Evolutionary conservation across 768 basidiomycete species (phyloP), one percentile per base, ranked within the genome.

Genomic region (Mycena capillaripes): DNA sequence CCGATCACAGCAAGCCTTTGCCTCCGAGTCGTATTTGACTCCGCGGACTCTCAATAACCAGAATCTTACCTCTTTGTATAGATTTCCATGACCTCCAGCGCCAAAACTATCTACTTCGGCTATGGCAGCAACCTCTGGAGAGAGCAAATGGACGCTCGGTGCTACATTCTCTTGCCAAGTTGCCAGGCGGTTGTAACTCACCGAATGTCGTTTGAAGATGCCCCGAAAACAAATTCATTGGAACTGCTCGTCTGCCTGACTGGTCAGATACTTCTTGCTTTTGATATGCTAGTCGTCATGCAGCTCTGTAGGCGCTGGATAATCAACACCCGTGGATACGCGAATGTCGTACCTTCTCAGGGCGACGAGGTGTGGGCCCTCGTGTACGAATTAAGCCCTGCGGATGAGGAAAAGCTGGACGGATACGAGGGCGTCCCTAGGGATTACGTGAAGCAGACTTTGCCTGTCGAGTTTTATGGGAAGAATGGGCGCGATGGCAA

Each of bases 61-160:
- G n/a, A n/a, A 12, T 36, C 36, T 16, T 10, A 38, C 38, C 38
- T 38, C 38, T 16, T 38, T 16, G 38, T 38, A 44, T 6, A 36
- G 12, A 36, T 36, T 36, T 2, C 32, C 19, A 69, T 59, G 67
- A 14, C 50, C 12, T 36, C 46, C 30, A 8, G 23, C 6, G 3
- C 70, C n/a, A 78, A 74, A 53, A 78, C 77, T 1, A 61, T 84
- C 10, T 87, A 89, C 76, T 87, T 88, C 76, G 87, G 81, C 42
- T 88, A 87, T 78, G 88, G 88, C 7, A 86, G 85, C 75, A 89
- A 89, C 66, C 79, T 88, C 44, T 88, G 86, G 85, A 79, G 79
- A 40, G 82, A 87, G 32, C 87, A 88, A 76, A 89, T 88, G 88
- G 77, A 79, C 32, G 76, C 78, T n/a, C 81, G 87, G 19, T 88